A percentile compares a stretch with the other conserved stretches of the same genome.
These are phyloP conservation scores for Boletus insuetus DNA, from an alignment of 768 basidiomycete genomes.

Conservation along the genomic window DNA sequence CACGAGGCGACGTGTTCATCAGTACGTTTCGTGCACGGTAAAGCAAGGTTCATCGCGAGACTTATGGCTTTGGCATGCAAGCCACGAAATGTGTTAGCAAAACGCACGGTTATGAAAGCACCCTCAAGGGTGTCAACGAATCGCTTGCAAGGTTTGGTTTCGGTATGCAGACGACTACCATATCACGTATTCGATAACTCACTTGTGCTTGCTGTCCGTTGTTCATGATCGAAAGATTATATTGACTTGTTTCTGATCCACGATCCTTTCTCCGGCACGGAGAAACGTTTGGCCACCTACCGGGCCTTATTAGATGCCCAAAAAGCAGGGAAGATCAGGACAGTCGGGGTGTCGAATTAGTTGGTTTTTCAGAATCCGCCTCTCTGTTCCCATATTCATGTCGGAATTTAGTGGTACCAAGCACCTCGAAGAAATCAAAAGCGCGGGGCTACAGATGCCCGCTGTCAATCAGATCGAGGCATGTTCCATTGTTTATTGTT, in stretches of 20 bases:
- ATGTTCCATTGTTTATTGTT: conserved; percentile 8
- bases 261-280: conserved; percentile 61
- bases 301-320: conserved; percentile 65
- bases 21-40: conserved; percentile 43
- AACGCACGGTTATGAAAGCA: conserved; percentile 61
- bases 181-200: conserved; percentile 10
- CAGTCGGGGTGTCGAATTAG: conserved; percentile 86
- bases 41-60: neutral
- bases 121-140: conserved; percentile 54
- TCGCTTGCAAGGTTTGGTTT: conserved; percentile 60
- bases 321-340: conserved; percentile 60
- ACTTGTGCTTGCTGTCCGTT: neutral
- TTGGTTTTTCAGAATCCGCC: conserved; percentile 32
- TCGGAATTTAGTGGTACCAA: conserved; percentile 51
- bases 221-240: conserved; percentile 40
- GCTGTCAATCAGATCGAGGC: conserved; percentile 84
- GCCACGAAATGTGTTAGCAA: conserved; percentile 64
- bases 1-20: conserved; percentile 64
- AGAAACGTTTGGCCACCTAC: conserved; percentile 68
- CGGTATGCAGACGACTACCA: conserved; percentile 38
- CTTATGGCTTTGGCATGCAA: conserved; percentile 25
- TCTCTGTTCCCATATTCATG: neutral
- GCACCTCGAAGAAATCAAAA: conserved; percentile 72
- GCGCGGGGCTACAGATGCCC: conserved; percentile 61
- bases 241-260: conserved; percentile 81